These are phyloP conservation scores for Tolypocladium ovalisporum DNA, from an alignment of 2,329 filamentous ascomycete genomes.

Conservation along the genomic window DNA sequence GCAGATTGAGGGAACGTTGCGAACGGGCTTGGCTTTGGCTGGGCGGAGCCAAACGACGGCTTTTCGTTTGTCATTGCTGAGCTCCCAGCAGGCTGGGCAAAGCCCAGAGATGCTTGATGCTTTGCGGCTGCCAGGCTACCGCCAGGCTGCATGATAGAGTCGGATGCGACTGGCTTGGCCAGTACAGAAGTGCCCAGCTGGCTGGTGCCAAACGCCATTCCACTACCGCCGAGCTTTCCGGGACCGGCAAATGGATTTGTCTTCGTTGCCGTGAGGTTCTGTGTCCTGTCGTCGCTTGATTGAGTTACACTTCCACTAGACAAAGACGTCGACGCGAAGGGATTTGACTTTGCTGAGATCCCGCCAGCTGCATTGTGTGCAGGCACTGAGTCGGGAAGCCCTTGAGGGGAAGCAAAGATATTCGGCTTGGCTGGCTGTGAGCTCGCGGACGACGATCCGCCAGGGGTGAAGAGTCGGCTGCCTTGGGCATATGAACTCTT, in stretches of 20 bases:
- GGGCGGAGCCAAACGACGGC: not conserved
- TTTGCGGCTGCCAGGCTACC: not conserved
- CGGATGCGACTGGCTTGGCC: not conserved
- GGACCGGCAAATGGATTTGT: constrained; percentile 2
- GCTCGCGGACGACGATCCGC: not conserved
- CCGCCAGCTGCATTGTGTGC: not conserved
- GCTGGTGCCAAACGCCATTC: not conserved
- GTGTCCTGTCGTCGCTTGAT: not conserved
- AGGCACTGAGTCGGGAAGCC: not conserved
- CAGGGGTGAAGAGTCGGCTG: not conserved
- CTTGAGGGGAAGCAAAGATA: constrained; percentile 3
- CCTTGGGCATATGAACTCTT: not conserved
- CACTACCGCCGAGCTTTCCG: not conserved
- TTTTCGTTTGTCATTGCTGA: not conserved
- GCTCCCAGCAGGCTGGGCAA: not conserved
- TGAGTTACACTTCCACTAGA: not conserved
- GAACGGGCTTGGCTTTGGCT: constrained; percentile 12
- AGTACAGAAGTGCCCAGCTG: not conserved
- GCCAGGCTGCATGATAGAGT: not conserved
- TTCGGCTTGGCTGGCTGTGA: constrained; percentile 1
- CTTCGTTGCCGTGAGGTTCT: not conserved
- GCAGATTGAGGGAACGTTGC: constrained; percentile 5
- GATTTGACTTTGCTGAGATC: not conserved
- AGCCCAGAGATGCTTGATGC: not conserved
- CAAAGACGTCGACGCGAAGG: not conserved